Conservation (phyloP, 805 yeast species). For the Saccharomycopsis guyanensis region DNA sequence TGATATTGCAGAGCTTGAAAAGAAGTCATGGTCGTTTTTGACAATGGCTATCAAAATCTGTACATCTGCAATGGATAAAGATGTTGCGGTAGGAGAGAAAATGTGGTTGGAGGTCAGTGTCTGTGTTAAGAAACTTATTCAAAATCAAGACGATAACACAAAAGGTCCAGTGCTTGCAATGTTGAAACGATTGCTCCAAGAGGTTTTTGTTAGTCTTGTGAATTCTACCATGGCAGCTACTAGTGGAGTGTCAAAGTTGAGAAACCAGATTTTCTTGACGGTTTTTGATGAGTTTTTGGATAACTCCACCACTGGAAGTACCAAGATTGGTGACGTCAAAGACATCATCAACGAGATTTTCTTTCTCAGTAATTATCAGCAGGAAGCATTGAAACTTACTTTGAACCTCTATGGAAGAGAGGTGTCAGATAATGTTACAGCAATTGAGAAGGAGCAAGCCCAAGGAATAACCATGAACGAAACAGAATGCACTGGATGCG, state of each 20-base stretch:
- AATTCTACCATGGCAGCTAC: conserved; percentile 25
- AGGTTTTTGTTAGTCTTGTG: conserved; percentile 34
- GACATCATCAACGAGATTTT: conserved; percentile 56
- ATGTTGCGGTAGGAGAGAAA: conserved; percentile 28
- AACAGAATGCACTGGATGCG: conserved; percentile 69
- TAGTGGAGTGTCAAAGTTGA: conserved; percentile 20
- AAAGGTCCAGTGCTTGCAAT: conserved; percentile 26
- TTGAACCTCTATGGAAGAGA: conserved; percentile 9
- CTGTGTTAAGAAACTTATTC: conserved; percentile 31
- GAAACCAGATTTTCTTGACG: conserved; percentile 33
- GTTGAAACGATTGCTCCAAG: conserved; percentile 35
- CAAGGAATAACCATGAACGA: conserved; percentile 59
- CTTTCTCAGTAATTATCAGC: conserved; percentile 57
- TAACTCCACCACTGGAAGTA: conserved; percentile 36
- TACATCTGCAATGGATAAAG: conserved; percentile 6
- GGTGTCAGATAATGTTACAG: conserved; percentile 42
- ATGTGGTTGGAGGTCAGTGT: conserved; percentile 36
- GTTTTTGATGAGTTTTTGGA: conserved; percentile 51
- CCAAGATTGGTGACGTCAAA: conserved; percentile 53
- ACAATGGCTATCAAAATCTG: conserved; percentile 30
- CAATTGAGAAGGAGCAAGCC: conserved; percentile 34
- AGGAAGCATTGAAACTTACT: conserved; percentile 43
- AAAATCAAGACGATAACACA: conserved; percentile 24
- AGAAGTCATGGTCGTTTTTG: conserved; percentile 31
- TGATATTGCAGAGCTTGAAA: conserved; percentile 22